Base-by-base conservation (phyloP, 352 stramenopile genomes). In the Aphanomyces astaci region DNA sequence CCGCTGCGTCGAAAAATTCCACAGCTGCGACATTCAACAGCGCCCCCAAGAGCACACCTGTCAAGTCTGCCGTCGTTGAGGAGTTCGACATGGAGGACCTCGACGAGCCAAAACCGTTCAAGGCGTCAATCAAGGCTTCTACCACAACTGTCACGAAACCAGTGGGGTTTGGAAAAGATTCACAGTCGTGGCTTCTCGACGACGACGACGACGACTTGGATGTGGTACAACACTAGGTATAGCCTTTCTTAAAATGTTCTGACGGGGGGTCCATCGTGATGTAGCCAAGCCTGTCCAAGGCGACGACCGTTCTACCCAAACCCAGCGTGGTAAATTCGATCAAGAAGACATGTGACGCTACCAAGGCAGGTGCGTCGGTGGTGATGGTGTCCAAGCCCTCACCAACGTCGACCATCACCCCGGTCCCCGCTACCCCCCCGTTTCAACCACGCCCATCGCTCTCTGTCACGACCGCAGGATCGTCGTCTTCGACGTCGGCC, bases 151-250 rank as follows among this genome's bases (percentile, higher is more conserved):
- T 53, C 25, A 66, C 67, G 9, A 67, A 70, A n/a, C 62, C 69
- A 13, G 66, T 66, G 15, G 76, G 72, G 2, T 86, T 86, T 64
- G 78, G 78, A 32, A 77, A 78, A 9, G 78, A 86, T 45, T 59
- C 62, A n/a, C 73, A 77, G n/a, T 82, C 77, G 28, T 86, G 78
- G 78, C 70, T 86, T 25, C 69, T 86, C 5, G 78, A 82, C 64
- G 72, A 68, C 9, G 72, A 80, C 22, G 76, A 82, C 53, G 76
- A 82, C 27, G 15, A 52, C n/a, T 52, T 43, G 36, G 7, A 43
- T 43, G 15, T 43, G 36, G 36, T 43, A 15, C 36, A 15, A 43
- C n/a, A n/a, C n/a, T n/a, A n/a, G n/a, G n/a, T n/a, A n/a, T n/a
- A n/a, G n/a, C n/a, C n/a, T n/a, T n/a, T n/a, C n/a, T n/a, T n/a